Conservation (phyloP, 129 eudicot genomes). For the Silybum marianum region DNA sequence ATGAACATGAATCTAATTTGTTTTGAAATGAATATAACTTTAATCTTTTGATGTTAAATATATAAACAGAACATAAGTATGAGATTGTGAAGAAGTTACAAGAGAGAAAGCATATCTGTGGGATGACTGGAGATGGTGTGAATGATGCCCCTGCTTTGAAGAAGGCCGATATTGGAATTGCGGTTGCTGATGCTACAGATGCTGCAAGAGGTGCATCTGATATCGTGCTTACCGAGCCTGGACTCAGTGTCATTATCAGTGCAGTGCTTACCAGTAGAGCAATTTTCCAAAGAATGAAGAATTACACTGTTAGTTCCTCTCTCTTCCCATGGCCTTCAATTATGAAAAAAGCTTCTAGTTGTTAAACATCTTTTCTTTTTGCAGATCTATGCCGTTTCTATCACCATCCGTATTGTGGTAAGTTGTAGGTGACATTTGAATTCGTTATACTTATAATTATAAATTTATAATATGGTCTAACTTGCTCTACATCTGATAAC, state of each 20-base stretch:
- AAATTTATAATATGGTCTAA: neutral
- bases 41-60: conserved; percentile 3
- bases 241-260: conserved; percentile 84
- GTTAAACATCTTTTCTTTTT: conserved; percentile 13
- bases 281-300: conserved; percentile 91
- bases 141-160: conserved; percentile 92
- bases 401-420: conserved; percentile 99
- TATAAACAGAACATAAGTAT: conserved; percentile 69
- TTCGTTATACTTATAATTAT: neutral
- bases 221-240: conserved; percentile 85
- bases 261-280: conserved; percentile 91
- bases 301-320: conserved; percentile 62
- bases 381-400: conserved; percentile 97
- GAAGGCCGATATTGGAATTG: conserved; percentile 88
- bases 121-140: conserved; percentile 95
- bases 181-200: conserved; percentile 90
- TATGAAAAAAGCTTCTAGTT: neutral
- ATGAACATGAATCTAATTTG: neutral
- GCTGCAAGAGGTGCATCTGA: conserved; percentile 94
- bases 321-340: neutral
- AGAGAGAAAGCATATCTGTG: conserved; percentile 85
- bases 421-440: conserved; percentile 34
- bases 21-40: neutral
- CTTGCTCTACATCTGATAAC: neutral
- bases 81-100: conserved; percentile 88